Evolutionary conservation across 1,284 basidiomycete genomes (phyloP).

Genomic region (Trichosporon inkin): DNA sequence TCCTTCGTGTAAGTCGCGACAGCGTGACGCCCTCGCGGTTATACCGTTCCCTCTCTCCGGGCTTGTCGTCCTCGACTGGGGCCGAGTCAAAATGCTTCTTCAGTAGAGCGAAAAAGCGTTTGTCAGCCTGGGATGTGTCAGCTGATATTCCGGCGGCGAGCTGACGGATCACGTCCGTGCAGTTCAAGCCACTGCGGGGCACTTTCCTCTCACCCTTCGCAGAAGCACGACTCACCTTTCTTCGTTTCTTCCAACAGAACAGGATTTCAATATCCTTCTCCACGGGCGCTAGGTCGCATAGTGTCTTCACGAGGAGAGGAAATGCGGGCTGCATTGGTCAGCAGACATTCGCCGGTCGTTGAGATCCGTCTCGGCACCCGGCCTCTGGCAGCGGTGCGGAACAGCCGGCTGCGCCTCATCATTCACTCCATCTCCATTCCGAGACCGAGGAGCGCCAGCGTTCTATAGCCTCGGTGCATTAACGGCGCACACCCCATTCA

Average conservation of each 20-base stretch:
- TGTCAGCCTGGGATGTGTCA: slow-evolving; percentile 65
- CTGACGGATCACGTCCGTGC: too few relatives aligned
- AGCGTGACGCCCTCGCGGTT: slow-evolving; percentile 44
- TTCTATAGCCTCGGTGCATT: too few relatives aligned
- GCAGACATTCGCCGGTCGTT: background rate
- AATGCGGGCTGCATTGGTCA: slow-evolving; percentile 63
- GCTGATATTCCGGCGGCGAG: too few relatives aligned
- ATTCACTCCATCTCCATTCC: too few relatives aligned
- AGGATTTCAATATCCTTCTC: slow-evolving; percentile 62
- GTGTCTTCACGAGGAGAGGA: slow-evolving; percentile 75
- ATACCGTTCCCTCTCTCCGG: slow-evolving; percentile 44
- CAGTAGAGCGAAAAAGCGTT: slow-evolving; percentile 76
- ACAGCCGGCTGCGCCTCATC: too few relatives aligned
- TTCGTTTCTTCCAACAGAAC: slow-evolving; percentile 89
- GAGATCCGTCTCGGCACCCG: background rate
- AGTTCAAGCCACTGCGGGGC: background rate
- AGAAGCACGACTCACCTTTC: slow-evolving; percentile 67
- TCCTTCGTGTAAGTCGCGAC: slow-evolving; percentile 28
- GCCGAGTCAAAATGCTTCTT: slow-evolving; percentile 70
- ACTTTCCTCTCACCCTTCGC: background rate
- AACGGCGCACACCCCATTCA: too few relatives aligned
- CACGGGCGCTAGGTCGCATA: slow-evolving; percentile 59
- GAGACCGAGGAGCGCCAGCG: too few relatives aligned
- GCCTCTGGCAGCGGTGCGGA: too few relatives aligned
- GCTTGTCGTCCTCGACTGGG: slow-evolving; percentile 40